phyloP scores from a whole-genome alignment of 129 eudicot species.

The Artemisia argyi region DNA sequence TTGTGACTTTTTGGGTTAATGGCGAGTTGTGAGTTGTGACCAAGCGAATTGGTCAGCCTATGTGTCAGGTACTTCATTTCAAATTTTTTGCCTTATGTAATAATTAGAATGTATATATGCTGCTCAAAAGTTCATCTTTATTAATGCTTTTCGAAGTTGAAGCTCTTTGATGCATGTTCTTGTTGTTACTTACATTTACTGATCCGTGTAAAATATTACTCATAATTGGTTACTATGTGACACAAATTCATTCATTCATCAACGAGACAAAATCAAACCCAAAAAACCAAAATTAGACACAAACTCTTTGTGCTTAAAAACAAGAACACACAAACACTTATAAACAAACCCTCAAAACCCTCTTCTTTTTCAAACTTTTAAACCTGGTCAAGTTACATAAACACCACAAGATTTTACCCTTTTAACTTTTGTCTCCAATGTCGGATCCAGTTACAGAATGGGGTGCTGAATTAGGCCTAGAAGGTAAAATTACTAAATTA shows the following conservation, averaged over 20 bases:
- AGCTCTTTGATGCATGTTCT: slow-evolving; percentile 20
- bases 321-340: slow-evolving; percentile 13
- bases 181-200: not conserved
- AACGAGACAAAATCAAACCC: too few relatives aligned
- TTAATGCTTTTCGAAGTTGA: slow-evolving; percentile 22
- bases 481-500: too few relatives aligned
- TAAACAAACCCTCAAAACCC: slow-evolving; percentile 27
- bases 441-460: slow-evolving; percentile 53
- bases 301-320: too few relatives aligned
- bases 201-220: not conserved
- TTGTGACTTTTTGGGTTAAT: slow-evolving; percentile 11
- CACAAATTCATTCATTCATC: too few relatives aligned
- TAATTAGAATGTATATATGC: not conserved
- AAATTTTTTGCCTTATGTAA: not conserved
- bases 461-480: too few relatives aligned
- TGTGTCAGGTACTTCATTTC: slow-evolving; percentile 65
- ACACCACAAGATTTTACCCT: slow-evolving; percentile 19
- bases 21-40: slow-evolving; percentile 67
- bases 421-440: slow-evolving; percentile 33
- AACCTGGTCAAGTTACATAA: slow-evolving; percentile 25
- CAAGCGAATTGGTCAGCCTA: slow-evolving; percentile 79
- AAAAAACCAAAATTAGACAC: too few relatives aligned
- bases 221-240: too few relatives aligned
- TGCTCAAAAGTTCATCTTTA: slow-evolving; percentile 25
- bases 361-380: slow-evolving; percentile 10